Conservation (phyloP, 176 grass and related monocot species). For the Musa acuminata region DNA sequence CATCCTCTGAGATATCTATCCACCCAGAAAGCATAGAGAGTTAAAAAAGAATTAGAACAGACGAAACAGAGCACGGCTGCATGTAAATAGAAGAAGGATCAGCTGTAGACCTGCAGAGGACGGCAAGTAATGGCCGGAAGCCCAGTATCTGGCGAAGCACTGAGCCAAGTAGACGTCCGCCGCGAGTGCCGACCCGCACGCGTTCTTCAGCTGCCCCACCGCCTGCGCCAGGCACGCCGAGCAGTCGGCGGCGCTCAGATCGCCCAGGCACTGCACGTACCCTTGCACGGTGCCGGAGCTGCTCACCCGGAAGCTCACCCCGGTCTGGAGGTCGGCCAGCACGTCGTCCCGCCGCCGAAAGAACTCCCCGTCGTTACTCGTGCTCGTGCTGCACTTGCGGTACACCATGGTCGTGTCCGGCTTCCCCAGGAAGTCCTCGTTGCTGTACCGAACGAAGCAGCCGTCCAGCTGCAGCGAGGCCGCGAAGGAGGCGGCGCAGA, state of each 20-base stretch:
- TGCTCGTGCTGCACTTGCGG: slow-evolving; percentile 78
- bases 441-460: slow-evolving; percentile 76
- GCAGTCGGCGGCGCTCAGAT: slow-evolving; percentile 52
- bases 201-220: slow-evolving; percentile 52
- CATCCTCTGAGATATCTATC: slow-evolving; percentile 51
- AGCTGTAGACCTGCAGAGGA: slow-evolving; percentile 36
- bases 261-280: slow-evolving; percentile 62
- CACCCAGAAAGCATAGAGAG: neutral
- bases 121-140: slow-evolving; percentile 52
- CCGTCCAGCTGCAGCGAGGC: slow-evolving; percentile 83
- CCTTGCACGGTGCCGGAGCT: slow-evolving; percentile 51
- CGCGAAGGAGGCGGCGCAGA: slow-evolving; percentile 44
- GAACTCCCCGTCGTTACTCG: slow-evolving; percentile 42
- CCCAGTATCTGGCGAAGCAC: slow-evolving; percentile 92
- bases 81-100: neutral
- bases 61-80: too few species aligned
- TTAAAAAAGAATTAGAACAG: too few species aligned
- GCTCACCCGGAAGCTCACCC: slow-evolving; percentile 33
- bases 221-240: slow-evolving; percentile 59
- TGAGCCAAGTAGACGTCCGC: slow-evolving; percentile 74
- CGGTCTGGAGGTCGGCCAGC: slow-evolving; percentile 37
- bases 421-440: slow-evolving; percentile 46
- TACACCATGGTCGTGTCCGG: slow-evolving; percentile 48
- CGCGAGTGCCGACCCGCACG: slow-evolving; percentile 51
- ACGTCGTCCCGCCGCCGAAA: slow-evolving; percentile 39